Conservation (phyloP, 805 yeast genomes). For the Tetrapisispora namnaoensis region DNA sequence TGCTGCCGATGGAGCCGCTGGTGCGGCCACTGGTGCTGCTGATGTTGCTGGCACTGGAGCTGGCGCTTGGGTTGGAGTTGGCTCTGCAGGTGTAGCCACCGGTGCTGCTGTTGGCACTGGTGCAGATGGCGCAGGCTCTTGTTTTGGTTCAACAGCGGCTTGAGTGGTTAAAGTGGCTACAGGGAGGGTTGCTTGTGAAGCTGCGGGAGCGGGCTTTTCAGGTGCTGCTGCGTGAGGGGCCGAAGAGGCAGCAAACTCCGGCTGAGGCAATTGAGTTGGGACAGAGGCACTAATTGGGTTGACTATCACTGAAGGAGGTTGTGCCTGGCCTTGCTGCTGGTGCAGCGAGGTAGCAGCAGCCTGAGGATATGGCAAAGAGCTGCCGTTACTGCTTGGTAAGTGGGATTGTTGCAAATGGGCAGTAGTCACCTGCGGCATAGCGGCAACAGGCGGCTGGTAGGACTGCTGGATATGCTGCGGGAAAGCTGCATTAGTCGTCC, state of each 20-base stretch:
- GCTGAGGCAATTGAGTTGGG: background rate
- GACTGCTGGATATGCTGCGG: slow-evolving; percentile 2
- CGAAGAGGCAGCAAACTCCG: background rate
- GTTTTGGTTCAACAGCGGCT: no score
- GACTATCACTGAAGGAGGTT: background rate
- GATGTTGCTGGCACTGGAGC: slow-evolving; percentile 10
- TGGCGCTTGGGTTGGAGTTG: no score
- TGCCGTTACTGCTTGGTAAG: background rate
- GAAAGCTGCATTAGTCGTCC: background rate
- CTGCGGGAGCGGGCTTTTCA: no score
- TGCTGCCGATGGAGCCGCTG: slow-evolving; percentile 8
- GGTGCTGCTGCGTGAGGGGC: background rate
- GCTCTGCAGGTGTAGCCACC: slow-evolving; percentile 7
- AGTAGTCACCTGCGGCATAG: slow-evolving; percentile 10
- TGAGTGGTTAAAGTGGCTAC: slow-evolving; percentile 1
- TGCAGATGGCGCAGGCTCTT: slow-evolving; percentile 2
- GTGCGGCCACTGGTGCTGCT: slow-evolving; percentile 13
- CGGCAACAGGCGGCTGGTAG: slow-evolving; percentile 13
- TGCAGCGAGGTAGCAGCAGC: background rate
- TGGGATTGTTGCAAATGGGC: slow-evolving; percentile 9
- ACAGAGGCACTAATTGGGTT: background rate
- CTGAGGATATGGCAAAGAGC: background rate
- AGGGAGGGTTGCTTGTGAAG: no score
- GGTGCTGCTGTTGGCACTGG: slow-evolving; percentile 2
- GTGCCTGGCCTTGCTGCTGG: slow-evolving; percentile 3